Evolutionary conservation across 1,284 basidiomycete genomes (phyloP).

Genomic region (Xerocomus minutiporus): DNA sequence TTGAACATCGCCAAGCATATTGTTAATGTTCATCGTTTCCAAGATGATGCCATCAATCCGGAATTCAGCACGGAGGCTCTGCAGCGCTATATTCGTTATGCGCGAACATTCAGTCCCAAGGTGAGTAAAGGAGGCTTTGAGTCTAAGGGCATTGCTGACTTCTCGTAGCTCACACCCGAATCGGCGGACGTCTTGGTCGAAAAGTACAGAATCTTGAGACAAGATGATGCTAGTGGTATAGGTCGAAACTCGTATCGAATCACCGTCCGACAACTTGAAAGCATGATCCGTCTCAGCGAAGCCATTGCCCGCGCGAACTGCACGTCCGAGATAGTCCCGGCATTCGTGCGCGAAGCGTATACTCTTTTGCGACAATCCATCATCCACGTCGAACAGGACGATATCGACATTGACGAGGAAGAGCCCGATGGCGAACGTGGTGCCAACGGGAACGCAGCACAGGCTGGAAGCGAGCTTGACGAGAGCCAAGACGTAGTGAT

Average conservation of each 20-base stretch:
- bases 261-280: conserved; percentile 93
- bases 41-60: conserved; percentile 90
- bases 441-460: conserved; percentile 29
- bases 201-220: conserved; percentile 89
- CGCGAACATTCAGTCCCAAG: conserved; percentile 95
- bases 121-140: conserved; percentile 37
- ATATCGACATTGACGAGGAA: conserved; percentile 96
- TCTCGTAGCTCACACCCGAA: conserved; percentile 77
- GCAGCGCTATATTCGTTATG: conserved; percentile 96
- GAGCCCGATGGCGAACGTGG: conserved; percentile 61
- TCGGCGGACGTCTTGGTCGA: conserved; percentile 93
- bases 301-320: conserved; percentile 98
- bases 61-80: conserved; percentile 97
- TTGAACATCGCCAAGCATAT: conserved; percentile 95
- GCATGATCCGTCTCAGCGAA: conserved; percentile 95
- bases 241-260: conserved; percentile 94
- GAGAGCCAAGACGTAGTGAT: conserved; percentile 62
- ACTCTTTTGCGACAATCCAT: conserved; percentile 93
- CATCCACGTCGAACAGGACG: conserved; percentile 99
- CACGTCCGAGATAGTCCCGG: conserved; percentile 87
- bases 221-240: conserved; percentile 86
- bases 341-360: conserved; percentile 94
- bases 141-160: conserved; percentile 4
- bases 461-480: conserved; percentile 34
- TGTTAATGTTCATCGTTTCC: conserved; percentile 95